Evolutionary conservation across 805 yeast genomes (phyloP).

Genomic region (Wickerhamomyces mucosus): DNA sequence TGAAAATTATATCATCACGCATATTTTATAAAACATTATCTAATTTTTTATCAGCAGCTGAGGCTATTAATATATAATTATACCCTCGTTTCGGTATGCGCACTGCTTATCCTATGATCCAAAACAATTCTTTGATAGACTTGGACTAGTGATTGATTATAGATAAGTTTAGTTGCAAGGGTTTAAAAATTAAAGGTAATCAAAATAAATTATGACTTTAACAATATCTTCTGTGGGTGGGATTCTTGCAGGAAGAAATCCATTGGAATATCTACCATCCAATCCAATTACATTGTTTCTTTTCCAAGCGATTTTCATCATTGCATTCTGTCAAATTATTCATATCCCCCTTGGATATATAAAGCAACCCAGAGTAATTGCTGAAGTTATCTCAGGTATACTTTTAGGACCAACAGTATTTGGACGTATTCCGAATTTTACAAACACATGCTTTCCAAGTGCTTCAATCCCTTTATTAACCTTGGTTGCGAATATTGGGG

Average conservation of each 20-base stretch:
- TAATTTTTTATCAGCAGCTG: too few species aligned
- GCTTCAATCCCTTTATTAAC: conserved; percentile 55
- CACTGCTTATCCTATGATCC: too few species aligned
- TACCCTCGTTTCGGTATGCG: too few species aligned
- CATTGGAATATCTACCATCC: conserved; percentile 46
- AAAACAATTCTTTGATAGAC: too few species aligned
- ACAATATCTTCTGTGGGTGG: conserved; percentile 45
- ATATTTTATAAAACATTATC: too few species aligned
- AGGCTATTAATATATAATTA: too few species aligned
- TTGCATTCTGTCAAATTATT: conserved; percentile 47
- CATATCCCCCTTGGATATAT: conserved; percentile 51
- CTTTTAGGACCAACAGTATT: conserved; percentile 67
- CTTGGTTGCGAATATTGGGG: conserved; percentile 64
- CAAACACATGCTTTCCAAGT: conserved; percentile 53
- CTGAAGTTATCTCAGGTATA: conserved; percentile 74
- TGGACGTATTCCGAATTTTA: conserved; percentile 63
- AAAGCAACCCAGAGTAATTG: conserved; percentile 73
- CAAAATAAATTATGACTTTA: too few species aligned
- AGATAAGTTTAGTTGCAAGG: too few species aligned
- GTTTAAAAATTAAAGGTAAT: too few species aligned
- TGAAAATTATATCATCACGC: too few species aligned
- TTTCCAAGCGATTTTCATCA: conserved; percentile 58
- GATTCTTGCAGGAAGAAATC: conserved; percentile 62
- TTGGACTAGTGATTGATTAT: too few species aligned
- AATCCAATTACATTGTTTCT: conserved; percentile 62